Evolutionary conservation across 768 basidiomycete species (phyloP).

Genomic region (Chlorophyllum brunneum): DNA sequence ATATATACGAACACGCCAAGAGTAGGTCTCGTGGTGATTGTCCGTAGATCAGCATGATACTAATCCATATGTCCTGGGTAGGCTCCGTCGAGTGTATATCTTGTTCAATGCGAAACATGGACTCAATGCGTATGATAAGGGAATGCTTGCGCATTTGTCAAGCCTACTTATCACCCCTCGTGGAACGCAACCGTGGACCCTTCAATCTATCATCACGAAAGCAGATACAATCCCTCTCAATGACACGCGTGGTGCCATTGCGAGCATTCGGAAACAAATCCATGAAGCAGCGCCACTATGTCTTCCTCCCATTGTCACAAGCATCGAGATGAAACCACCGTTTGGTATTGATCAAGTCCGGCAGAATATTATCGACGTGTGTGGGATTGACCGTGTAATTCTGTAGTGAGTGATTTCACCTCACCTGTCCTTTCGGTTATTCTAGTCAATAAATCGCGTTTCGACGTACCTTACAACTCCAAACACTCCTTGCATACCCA

Average conservation of each 20-base stretch:
- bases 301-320: slow-evolving; percentile 61
- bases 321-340: slow-evolving; percentile 40
- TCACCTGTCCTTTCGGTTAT: no score
- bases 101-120: slow-evolving; percentile 68
- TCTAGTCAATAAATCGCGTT: no score
- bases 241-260: slow-evolving; percentile 31
- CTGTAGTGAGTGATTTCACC: background rate
- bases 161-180: slow-evolving; percentile 32
- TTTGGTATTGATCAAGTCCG: slow-evolving; percentile 58
- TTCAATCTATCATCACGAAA: slow-evolving; percentile 75
- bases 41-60: slow-evolving; percentile 6
- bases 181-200: slow-evolving; percentile 44
- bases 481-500: no score
- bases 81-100: slow-evolving; percentile 68
- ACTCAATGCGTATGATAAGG: slow-evolving; percentile 48
- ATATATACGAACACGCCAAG: slow-evolving; percentile 55
- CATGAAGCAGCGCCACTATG: slow-evolving; percentile 56
- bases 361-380: slow-evolving; percentile 56
- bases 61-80: slow-evolving; percentile 22
- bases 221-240: slow-evolving; percentile 45
- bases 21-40: slow-evolving; percentile 39
- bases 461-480: no score
- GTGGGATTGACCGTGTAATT: slow-evolving; percentile 27
- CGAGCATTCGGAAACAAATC: slow-evolving; percentile 46
- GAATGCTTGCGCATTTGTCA: slow-evolving; percentile 59